A percentile compares a stretch with the other conserved stretches of the same genome.
Conservation (phyloP, 2,329 filamentous ascomycete genomes). For the Atkinsonella texensis region DNA sequence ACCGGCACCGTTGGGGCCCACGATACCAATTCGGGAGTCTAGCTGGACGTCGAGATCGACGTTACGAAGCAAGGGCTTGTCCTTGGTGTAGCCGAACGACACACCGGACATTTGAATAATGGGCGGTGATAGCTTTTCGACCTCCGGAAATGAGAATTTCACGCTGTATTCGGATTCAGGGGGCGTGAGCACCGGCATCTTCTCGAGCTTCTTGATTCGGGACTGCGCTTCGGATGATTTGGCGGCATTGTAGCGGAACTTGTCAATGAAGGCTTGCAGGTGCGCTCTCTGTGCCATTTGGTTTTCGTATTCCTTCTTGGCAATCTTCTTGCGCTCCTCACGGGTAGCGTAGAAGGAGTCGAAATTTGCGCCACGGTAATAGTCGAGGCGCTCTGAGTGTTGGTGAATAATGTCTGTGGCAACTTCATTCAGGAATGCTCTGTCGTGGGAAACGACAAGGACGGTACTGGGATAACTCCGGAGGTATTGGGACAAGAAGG, state of each 20-base stretch:
- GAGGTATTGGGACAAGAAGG: conserved; percentile 92
- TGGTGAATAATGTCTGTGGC: conserved; percentile 99
- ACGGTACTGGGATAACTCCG: conserved; percentile 90
- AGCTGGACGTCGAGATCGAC: conserved; percentile 96
- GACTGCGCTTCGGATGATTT: conserved; percentile 98
- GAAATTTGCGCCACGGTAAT: conserved; percentile 97
- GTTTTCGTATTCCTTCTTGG: conserved; percentile 95
- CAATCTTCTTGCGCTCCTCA: conserved; percentile 92
- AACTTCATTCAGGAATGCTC: conserved; percentile 96
- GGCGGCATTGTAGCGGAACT: conserved; percentile 97
- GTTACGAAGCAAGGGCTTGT: conserved; percentile 68
- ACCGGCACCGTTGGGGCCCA: conserved; percentile 97
- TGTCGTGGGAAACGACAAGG: conserved; percentile 94
- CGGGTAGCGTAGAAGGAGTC: conserved; percentile 95
- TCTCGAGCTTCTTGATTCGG: conserved; percentile 96
- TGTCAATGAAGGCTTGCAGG: conserved; percentile 96
- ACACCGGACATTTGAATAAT: conserved; percentile 97
- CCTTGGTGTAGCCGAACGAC: conserved; percentile 73
- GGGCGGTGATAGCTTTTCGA: conserved; percentile 92
- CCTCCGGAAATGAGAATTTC: conserved; percentile 93
- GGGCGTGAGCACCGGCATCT: conserved; percentile 82
- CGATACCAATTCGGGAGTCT: conserved; percentile 95
- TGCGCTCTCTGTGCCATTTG: conserved; percentile 92
- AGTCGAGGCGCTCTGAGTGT: conserved; percentile 92
- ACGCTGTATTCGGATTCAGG: conserved; percentile 93